Evolutionary conservation across 805 yeast genomes (phyloP).

Genomic region (Kazachstania taianensis): DNA sequence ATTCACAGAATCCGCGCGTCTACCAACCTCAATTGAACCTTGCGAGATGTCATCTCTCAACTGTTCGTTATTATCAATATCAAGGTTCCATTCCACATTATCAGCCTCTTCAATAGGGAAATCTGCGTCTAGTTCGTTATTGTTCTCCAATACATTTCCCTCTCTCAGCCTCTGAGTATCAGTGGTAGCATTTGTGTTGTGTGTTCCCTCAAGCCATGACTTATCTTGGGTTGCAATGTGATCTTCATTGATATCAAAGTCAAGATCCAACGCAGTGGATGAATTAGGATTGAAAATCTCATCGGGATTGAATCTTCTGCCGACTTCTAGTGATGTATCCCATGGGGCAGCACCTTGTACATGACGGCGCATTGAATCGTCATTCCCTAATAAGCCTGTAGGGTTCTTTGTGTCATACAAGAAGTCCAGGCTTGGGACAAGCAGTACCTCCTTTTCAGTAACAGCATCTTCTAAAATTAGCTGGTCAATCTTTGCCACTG

Average conservation of each 20-base stretch:
- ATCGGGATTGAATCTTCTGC: constrained; percentile 21
- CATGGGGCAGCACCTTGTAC: constrained; percentile 27
- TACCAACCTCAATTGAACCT: constrained; percentile 57
- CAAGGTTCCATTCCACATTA: constrained; percentile 24
- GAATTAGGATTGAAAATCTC: constrained; percentile 15
- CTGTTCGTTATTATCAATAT: constrained; percentile 13
- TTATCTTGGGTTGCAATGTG: constrained; percentile 8
- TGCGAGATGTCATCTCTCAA: constrained; percentile 31
- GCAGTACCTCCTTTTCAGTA: constrained; percentile 63
- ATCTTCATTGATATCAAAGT: constrained; percentile 27
- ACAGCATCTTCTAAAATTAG: constrained; percentile 67
- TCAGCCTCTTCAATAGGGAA: constrained; percentile 20
- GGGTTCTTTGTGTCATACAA: constrained; percentile 14
- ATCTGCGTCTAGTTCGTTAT: constrained; percentile 11
- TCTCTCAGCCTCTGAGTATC: neutral
- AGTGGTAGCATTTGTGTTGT: constrained; percentile 5
- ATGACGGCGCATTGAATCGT: constrained; percentile 19
- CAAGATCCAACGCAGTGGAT: constrained; percentile 21
- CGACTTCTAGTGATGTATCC: constrained; percentile 27
- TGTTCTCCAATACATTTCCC: neutral
- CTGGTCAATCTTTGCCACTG: constrained; percentile 47
- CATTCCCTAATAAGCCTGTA: constrained; percentile 12
- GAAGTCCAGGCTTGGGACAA: constrained; percentile 46
- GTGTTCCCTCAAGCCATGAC: constrained; percentile 23
- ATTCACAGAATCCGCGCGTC: constrained; percentile 33